phyloP scores from a whole-genome alignment of 1,139 yeast genomes.

The Casaregolazyma lundiana region DNA sequence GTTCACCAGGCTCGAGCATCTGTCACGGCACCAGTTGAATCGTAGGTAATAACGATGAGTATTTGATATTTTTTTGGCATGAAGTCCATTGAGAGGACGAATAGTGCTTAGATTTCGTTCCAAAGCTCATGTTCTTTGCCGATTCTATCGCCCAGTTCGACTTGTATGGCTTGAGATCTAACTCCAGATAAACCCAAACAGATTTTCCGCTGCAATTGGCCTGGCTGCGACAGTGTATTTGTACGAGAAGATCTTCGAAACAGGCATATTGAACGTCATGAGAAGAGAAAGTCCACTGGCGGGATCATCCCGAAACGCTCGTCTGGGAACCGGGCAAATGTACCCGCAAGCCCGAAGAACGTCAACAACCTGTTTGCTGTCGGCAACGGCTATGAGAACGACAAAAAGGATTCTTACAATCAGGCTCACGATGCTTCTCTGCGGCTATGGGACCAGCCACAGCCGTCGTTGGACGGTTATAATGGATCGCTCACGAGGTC shows the following conservation, averaged over 20 bases:
- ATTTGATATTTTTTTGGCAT: background rate
- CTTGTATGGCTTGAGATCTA: too few species aligned
- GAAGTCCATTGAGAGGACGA: too few species aligned
- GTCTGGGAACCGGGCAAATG: background rate
- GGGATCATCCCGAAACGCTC: constrained; percentile 12
- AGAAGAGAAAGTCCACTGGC: constrained; percentile 22
- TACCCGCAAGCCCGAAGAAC: background rate
- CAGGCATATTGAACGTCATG: constrained; percentile 52
- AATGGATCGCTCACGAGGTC: background rate
- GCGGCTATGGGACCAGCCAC: background rate
- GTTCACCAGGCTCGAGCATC: constrained; percentile 50
- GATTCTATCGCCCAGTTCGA: too few species aligned
- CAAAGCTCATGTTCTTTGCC: too few species aligned
- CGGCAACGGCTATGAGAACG: background rate
- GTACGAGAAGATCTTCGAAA: constrained; percentile 52
- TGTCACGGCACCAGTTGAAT: constrained; percentile 37
- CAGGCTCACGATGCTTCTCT: background rate
- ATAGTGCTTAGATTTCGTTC: too few species aligned
- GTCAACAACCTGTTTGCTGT: background rate
- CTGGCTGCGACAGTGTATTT: constrained; percentile 52
- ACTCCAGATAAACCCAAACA: constrained; percentile 33
- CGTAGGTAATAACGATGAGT: constrained; percentile 24
- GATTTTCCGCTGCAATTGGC: constrained; percentile 47
- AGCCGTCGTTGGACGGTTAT: background rate
- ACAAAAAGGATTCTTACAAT: background rate